phyloP scores from a whole-genome alignment of 2,329 filamentous ascomycete genomes.

The Colletotrichum tropicicola region DNA sequence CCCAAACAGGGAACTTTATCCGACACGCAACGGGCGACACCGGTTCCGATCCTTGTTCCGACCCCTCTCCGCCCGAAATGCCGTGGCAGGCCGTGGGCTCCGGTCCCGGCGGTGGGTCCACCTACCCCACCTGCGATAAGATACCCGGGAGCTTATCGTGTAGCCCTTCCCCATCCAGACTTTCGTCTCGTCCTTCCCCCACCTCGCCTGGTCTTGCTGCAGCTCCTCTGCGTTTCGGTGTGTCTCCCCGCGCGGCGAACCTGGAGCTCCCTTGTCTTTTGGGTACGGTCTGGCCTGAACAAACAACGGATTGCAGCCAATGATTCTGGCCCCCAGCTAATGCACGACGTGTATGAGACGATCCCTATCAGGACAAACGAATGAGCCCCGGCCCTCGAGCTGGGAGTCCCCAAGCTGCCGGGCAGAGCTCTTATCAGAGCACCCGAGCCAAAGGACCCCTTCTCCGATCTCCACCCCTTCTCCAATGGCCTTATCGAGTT shows the following conservation, averaged over 20 bases:
- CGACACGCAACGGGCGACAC: background rate
- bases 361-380: slow-evolving; percentile 10
- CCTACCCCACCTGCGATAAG: slow-evolving; percentile 8
- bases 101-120: background rate
- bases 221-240: too few species aligned
- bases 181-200: slow-evolving; percentile 19
- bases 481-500: slow-evolving; percentile 5
- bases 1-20: slow-evolving; percentile 4
- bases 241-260: too few species aligned
- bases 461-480: background rate
- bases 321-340: background rate
- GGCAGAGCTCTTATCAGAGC: slow-evolving; percentile 14
- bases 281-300: background rate
- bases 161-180: slow-evolving; percentile 18
- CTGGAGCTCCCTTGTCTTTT: too few species aligned
- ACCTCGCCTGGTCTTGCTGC: background rate
- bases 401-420: background rate
- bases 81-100: slow-evolving; percentile 5
- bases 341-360: slow-evolving; percentile 12
- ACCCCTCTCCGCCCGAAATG: background rate
- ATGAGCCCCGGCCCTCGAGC: background rate
- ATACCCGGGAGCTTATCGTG: slow-evolving; percentile 28
- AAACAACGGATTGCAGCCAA: background rate
- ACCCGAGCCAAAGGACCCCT: background rate
- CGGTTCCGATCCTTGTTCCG: slow-evolving; percentile 10